Evolutionary conservation across 75 land plant genomes (phyloP).

Genomic region (Pinus tabuliformis): DNA sequence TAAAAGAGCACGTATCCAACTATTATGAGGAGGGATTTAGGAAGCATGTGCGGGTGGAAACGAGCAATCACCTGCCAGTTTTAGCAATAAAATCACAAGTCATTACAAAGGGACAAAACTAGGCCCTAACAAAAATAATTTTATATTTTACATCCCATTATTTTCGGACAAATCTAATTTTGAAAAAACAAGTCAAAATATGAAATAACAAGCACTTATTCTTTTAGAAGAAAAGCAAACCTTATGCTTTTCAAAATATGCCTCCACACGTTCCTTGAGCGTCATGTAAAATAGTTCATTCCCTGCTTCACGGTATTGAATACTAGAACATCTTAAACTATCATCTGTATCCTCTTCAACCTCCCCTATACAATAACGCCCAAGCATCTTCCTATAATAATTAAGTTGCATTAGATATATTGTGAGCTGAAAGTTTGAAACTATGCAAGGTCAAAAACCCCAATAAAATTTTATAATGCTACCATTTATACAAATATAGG

Average conservation of each 20-base stretch:
- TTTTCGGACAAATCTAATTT: too few species aligned
- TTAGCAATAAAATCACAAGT: not conserved
- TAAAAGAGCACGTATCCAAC: constrained; percentile 32
- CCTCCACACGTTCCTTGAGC: constrained; percentile 46
- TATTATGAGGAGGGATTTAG: constrained; percentile 29
- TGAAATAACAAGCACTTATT: too few species aligned
- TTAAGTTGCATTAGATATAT: too few species aligned
- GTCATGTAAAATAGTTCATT: constrained; percentile 36
- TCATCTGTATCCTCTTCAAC: constrained; percentile 8
- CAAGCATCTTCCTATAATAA: constrained; percentile 33
- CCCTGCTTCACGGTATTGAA: constrained; percentile 30
- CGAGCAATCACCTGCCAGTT: constrained; percentile 40
- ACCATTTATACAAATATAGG: too few species aligned
- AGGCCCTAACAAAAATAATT: too few species aligned
- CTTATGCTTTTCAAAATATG: constrained; percentile 30
- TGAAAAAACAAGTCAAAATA: too few species aligned
- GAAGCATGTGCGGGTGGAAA: constrained; percentile 44
- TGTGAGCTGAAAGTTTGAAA: too few species aligned
- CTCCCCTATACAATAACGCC: constrained; percentile 38
- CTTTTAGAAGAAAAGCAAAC: constrained; percentile 4
- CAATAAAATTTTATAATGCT: too few species aligned
- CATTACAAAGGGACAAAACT: too few species aligned
- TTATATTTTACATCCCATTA: too few species aligned
- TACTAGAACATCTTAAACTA: constrained; percentile 7
- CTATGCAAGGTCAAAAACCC: too few species aligned